Base-by-base conservation (phyloP, 345 rosid species). In the Aquilaria sinensis region DNA sequence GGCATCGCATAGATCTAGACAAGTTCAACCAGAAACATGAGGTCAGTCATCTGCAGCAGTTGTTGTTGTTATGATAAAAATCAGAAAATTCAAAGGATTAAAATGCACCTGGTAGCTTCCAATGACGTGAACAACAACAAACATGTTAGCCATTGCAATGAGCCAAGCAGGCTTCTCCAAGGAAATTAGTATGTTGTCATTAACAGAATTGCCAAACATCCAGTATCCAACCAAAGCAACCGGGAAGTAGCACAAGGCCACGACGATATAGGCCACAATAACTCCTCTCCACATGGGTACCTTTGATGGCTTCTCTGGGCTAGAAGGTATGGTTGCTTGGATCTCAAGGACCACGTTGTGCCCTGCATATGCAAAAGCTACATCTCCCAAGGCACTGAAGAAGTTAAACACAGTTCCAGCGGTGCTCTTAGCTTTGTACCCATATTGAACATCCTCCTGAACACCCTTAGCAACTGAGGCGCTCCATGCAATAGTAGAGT, bases 241-340 rank as follows among this genome's bases (percentile, higher is more conserved):
- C 9, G 96, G 96, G 63, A 88, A 88, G 61, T 88, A 88, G 77
- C 96, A 88, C 55, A 88, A 63, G 34, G 92, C 92, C 14, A 88
- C 87, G 12, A 85, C 62, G 16, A 88, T 77, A 46, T 88, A 88
- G 13, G 92, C 96, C 14, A 83, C 81, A 0, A 88, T 8, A 43
- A 85, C 89, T 12, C 92, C 96, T 72, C 48, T 85, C 92, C 92
- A 83, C 92, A 83, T 88, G 0, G 96, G 93, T 23, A 75, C 70
- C 67, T 84, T 89, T 10, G 96, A 88, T 9, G 96, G 92, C 72
- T 80, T 83, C 70, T 81, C 88, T 0, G 88, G 89, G 11, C 92
- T 80, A 30, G 96, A 88, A 0, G 89, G 96, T 59, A 88, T 88
- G 2, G 92, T 88, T 58, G 92, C 92, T 80, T 88, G 92, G 73